Percentiles rank a stretch among this genome's conserved stretches.
phyloP scores from a whole-genome alignment of 345 rosid genomes.

The Ceriops tagal region DNA sequence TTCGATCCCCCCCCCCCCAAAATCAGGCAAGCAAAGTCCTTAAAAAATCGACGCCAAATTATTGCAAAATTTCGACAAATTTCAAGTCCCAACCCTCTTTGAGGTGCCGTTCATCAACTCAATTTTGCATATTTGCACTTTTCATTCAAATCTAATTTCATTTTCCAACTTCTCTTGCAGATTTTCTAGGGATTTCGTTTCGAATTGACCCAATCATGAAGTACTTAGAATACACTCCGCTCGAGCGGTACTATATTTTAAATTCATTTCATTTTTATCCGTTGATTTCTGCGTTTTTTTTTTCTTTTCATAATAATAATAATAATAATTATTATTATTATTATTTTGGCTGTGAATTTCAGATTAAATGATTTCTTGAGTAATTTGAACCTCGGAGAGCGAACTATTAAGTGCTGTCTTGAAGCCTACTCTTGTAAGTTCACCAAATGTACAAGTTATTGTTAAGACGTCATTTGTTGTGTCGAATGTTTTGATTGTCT shows the following conservation, averaged over 20 bases:
- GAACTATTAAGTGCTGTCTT: slow-evolving; percentile 69
- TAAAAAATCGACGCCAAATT: slow-evolving; percentile 7
- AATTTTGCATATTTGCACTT: background rate
- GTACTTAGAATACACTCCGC: slow-evolving; percentile 82
- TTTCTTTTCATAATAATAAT: background rate
- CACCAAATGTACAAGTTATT: background rate
- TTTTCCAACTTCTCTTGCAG: background rate
- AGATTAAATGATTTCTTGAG: slow-evolving; percentile 69
- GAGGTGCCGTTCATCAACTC: background rate
- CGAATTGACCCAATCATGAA: slow-evolving; percentile 43
- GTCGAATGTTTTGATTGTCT: background rate
- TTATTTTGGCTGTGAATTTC: slow-evolving; percentile 11
- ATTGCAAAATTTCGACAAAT: background rate
- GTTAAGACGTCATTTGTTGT: background rate
- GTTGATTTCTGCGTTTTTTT: background rate
- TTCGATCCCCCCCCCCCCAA: background rate
- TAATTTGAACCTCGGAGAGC: slow-evolving; percentile 70
- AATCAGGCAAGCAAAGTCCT: background rate
- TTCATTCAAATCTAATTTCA: background rate
- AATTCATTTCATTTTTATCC: background rate
- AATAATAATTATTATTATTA: background rate
- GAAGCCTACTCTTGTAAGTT: slow-evolving; percentile 87
- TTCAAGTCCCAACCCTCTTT: background rate
- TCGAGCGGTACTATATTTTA: slow-evolving; percentile 39
- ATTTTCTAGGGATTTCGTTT: background rate